Percentiles rank a stretch among this genome's conserved stretches.
Conservation (phyloP, 352 stramenopile genomes). For the Globisporangium mamillatum region DNA sequence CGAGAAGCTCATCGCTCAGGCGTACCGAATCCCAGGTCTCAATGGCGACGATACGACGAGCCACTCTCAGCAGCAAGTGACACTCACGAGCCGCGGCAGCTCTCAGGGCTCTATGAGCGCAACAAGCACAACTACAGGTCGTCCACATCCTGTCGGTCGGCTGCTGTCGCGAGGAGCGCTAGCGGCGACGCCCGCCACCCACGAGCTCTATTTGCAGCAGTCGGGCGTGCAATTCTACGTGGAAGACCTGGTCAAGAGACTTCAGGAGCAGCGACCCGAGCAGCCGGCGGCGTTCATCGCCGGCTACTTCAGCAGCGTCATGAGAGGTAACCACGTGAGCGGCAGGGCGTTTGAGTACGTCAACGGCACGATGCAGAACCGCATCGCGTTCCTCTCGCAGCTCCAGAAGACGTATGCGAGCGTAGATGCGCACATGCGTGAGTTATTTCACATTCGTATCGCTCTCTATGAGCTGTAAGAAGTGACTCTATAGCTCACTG, state of each 20-base stretch:
- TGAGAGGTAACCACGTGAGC: constrained; percentile 36
- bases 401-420: constrained; percentile 37
- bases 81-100: not conserved
- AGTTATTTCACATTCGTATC: constrained; percentile 4
- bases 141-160: constrained; percentile 17
- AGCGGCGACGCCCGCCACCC: constrained; percentile 14
- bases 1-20: constrained; percentile 38
- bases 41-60: not conserved
- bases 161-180: constrained; percentile 22
- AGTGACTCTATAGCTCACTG: not conserved
- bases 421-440: constrained; percentile 41
- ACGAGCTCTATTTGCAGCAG: constrained; percentile 51
- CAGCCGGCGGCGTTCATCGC: constrained; percentile 36
- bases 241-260: constrained; percentile 48
- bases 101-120: constrained; percentile 1
- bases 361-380: constrained; percentile 54
- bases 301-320: constrained; percentile 39
- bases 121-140: not conserved
- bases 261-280: constrained; percentile 48
- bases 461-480: not conserved
- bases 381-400: constrained; percentile 39
- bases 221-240: constrained; percentile 53
- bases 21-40: constrained; percentile 28
- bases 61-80: not conserved
- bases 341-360: constrained; percentile 47